phyloP scores from a whole-genome alignment of 140 eudicot genomes.

The Cichorium intybus region DNA sequence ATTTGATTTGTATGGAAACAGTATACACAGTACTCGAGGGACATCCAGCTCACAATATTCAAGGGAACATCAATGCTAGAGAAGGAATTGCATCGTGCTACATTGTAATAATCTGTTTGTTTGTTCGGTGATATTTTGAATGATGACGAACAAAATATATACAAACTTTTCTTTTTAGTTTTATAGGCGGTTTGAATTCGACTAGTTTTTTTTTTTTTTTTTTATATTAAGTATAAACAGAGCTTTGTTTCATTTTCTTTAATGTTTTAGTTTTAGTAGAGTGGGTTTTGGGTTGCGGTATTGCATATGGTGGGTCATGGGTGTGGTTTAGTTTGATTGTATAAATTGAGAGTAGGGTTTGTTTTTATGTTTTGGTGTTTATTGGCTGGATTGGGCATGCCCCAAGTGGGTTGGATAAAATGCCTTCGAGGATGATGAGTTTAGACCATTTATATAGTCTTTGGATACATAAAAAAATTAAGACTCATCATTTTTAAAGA shows the following conservation, averaged over 20 bases:
- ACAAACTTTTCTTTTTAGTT: constrained; percentile 16
- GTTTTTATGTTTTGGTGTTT: no score
- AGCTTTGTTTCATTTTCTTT: background rate
- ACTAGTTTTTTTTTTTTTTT: background rate
- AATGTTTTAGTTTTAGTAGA: no score
- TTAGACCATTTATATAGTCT: background rate
- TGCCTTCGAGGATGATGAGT: background rate
- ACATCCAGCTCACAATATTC: constrained; percentile 72
- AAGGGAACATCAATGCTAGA: constrained; percentile 90
- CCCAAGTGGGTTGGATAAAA: background rate
- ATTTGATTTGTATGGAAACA: constrained; percentile 21
- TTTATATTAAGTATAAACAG: background rate
- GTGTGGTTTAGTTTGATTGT: no score
- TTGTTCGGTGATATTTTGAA: background rate
- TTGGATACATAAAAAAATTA: background rate
- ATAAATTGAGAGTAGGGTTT: background rate
- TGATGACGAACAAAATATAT: constrained; percentile 12
- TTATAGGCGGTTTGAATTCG: constrained; percentile 16
- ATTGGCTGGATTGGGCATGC: no score
- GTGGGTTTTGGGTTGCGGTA: background rate
- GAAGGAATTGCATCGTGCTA: constrained; percentile 47
- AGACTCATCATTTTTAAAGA: no score
- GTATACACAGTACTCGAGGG: constrained; percentile 62
- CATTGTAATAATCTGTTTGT: constrained; percentile 16
- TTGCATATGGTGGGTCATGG: constrained; percentile 18